A percentile compares a stretch with the other conserved stretches of the same genome.
Evolutionary conservation across 2,329 filamentous ascomycete species (phyloP).

Genomic region (Basipetospora chlamydospora): DNA sequence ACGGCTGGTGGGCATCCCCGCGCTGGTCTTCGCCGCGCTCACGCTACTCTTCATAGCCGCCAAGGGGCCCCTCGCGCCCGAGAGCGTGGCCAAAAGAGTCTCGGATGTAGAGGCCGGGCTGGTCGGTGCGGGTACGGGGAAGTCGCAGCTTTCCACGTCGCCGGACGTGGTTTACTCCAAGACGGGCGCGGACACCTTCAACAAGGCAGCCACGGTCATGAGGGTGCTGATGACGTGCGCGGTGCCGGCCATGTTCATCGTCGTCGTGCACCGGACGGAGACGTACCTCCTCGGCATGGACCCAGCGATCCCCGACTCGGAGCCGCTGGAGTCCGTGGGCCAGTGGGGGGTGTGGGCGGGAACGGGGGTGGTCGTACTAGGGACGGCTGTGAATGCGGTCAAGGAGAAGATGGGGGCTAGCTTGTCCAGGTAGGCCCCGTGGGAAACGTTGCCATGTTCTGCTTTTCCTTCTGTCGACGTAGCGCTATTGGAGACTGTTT

Average conservation of each 20-base stretch:
- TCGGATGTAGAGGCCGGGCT: neutral
- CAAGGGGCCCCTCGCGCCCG: neutral
- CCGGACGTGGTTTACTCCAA: constrained; percentile 1
- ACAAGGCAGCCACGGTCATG: neutral
- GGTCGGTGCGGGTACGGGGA: too few relatives aligned
- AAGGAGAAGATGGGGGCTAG: constrained; percentile 5
- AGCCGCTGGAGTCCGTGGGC: constrained; percentile 7
- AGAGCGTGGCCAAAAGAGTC: neutral
- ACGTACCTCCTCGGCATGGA: constrained; percentile 6
- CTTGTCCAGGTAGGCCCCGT: neutral
- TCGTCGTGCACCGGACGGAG: constrained; percentile 6
- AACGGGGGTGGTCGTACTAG: constrained; percentile 6
- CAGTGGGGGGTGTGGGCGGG: constrained; percentile 9
- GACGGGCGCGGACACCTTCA: neutral
- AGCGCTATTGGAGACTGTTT: too few relatives aligned
- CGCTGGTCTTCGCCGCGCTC: neutral
- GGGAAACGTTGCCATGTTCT: too few relatives aligned
- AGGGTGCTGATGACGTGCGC: neutral
- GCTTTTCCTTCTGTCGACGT: too few relatives aligned
- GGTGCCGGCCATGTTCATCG: constrained; percentile 4
- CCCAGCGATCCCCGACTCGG: constrained; percentile 1
- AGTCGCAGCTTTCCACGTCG: neutral
- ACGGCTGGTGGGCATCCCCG: neutral
- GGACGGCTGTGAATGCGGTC: constrained; percentile 7
- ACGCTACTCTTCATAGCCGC: neutral